Evolutionary conservation across 306 rosid genomes (phyloP), one percentile per base, ranked within the genome.

Genomic region (Clitoria ternatea): DNA sequence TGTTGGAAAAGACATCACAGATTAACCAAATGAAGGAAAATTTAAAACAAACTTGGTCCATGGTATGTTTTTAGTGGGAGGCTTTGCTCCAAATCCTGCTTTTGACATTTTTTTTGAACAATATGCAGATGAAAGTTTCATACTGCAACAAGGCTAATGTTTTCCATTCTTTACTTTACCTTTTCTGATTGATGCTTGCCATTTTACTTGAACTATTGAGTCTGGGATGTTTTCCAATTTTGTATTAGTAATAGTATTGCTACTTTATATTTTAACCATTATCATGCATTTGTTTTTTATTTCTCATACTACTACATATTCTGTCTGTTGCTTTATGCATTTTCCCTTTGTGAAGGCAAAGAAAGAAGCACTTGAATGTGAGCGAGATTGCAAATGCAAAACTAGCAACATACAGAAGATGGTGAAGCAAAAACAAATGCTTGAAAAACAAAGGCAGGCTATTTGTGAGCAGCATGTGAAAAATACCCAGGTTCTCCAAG

Each of bases 1-100:
- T 90, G 96, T 55, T 89, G 87, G 85, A 81, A 53, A 85, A 69
- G 65, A 88, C 94, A 15, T 70, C 90, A 30, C 90, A 90, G 83
- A 85, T 85, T 62, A 82, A 85, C 71, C 80, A 85, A 81, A 69
- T 75, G 94, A 87, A 83, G 85, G 90, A 84, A 33, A 81, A 74
- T 32, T 72, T 88, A 82, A 81, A 80, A 52, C 83, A 74, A 64
- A 79, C 79, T 36, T 70, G 88, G 80, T 45, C 94, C 47, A 54
- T 19, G 98, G 98, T 93, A 85, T 40, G 84, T 79, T 75, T 7
- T 49, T 22, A 24, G 48, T 53, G 74, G 40, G 59, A 37, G 26
- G 42, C 59, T 66, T 32, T 66, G 37, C 67, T 57, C 45, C 32
- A 17, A 39, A 20, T 26, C 64, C 8, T 2, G 19, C 50, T 74